phyloP scores from a whole-genome alignment of 2,329 filamentous ascomycete genomes.

The Aplosporella prunicola region DNA sequence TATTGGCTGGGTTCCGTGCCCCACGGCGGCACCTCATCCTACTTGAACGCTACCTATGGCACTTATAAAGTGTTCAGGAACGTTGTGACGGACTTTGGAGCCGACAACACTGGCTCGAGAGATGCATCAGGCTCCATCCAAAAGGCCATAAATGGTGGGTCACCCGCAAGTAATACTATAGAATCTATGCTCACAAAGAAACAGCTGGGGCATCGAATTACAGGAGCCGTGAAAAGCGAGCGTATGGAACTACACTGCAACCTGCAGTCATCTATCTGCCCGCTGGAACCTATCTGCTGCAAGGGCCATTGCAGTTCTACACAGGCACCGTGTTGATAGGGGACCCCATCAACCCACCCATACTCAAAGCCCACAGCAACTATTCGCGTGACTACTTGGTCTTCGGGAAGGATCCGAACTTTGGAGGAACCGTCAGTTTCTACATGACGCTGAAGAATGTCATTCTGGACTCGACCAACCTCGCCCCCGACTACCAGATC shows the following conservation, averaged over 20 bases:
- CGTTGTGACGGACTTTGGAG: slow-evolving; percentile 25
- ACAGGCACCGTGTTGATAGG: slow-evolving; percentile 9
- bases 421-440: slow-evolving; percentile 17
- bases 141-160: slow-evolving; percentile 7
- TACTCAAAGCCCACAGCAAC: background rate
- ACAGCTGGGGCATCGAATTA: slow-evolving; percentile 8
- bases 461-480: slow-evolving; percentile 19
- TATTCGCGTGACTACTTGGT: slow-evolving; percentile 10
- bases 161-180: too few species aligned
- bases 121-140: slow-evolving; percentile 19
- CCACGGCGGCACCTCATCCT: slow-evolving; percentile 11
- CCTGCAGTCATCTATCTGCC: slow-evolving; percentile 21
- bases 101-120: slow-evolving; percentile 24
- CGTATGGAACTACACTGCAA: slow-evolving; percentile 16
- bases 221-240: slow-evolving; percentile 6
- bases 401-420: slow-evolving; percentile 15
- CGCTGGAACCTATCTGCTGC: slow-evolving; percentile 18
- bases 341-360: slow-evolving; percentile 4
- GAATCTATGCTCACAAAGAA: background rate
- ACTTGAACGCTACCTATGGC: background rate
- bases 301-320: slow-evolving; percentile 16
- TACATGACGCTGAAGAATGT: slow-evolving; percentile 21
- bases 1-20: slow-evolving; percentile 6
- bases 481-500: slow-evolving; percentile 12
- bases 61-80: slow-evolving; percentile 29